Base-by-base conservation (phyloP, 139 green algal genomes). In the Parachlorella kessleri region DNA sequence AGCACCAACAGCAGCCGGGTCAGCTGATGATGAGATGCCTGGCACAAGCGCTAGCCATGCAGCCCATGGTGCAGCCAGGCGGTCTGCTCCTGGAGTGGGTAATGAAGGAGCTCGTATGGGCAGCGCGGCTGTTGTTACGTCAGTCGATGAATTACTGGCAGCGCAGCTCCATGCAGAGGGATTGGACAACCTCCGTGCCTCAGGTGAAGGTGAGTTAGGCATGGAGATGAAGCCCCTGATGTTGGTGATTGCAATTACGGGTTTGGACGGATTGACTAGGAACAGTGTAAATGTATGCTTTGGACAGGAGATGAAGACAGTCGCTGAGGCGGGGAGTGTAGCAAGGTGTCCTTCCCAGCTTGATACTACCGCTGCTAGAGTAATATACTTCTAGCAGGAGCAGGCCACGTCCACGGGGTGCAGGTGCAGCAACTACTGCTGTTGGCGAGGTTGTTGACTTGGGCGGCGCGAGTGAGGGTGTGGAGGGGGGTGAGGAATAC, bases 61-160 rank as follows among this genome's bases (percentile, higher is more conserved):
- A n/a, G n/a, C n/a, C n/a, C n/a, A n/a, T n/a, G n/a, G n/a, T n/a
- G n/a, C n/a, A n/a, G n/a, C n/a, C n/a, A n/a, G n/a, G n/a, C n/a
- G n/a, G 2, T 39, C 8, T n/a, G 71, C 66, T 8, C 65, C 55
- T 33, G 33, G 77, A 30, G 72, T 30, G n/a, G 55, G 37, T 18
- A 37, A 1, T 33, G 6, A 7, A 23, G 6, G 59, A 67, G 65
- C 65, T 10, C 71, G 71, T 53, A 68, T 68, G 71, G 48, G 71
- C 48, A 76, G 53, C 35, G 71, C 48, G 70, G 41, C 42, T 6
- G n/a, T 39, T 9, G 24, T 59, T 10, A 81, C 54, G 8, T 55
- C 67, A 40, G 77, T 53, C 0, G 82, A 87, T n/a, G 83, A 74
- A 26, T 39, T 84, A 26, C 69, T 87, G 48, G 83, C 83, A 5